Percentiles rank a stretch among this genome's conserved stretches.
Evolutionary conservation across 2,329 filamentous ascomycete genomes (phyloP).

Genomic region (Uncinocarpus reesii): DNA sequence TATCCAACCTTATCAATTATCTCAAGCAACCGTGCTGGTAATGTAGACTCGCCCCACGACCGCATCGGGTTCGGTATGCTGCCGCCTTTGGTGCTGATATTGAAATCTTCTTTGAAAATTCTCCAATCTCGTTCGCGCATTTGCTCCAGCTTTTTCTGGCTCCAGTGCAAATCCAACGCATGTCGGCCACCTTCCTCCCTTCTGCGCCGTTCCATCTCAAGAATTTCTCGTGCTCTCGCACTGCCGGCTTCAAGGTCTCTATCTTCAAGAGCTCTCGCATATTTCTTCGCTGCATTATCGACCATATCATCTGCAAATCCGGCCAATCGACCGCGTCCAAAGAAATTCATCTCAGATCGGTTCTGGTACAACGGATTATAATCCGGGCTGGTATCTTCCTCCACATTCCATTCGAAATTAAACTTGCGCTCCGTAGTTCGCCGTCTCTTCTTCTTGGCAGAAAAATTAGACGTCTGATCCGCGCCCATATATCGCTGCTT

Average conservation of each 20-base stretch:
- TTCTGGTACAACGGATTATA: conserved; percentile 72
- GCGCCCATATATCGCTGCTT: conserved; percentile 83
- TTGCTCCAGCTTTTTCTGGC: conserved; percentile 78
- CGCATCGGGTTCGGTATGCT: conserved; percentile 93
- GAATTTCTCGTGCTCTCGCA: conserved; percentile 63
- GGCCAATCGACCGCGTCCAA: conserved; percentile 56
- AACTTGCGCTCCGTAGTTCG: conserved; percentile 93
- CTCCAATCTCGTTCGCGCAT: conserved; percentile 99
- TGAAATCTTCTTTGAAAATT: conserved; percentile 99
- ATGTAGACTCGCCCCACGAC: conserved; percentile 72
- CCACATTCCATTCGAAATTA: conserved; percentile 95
- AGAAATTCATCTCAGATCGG: conserved; percentile 57
- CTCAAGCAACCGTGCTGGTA: conserved; percentile 67
- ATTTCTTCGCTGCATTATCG: conserved; percentile 44
- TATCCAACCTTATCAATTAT: conserved; percentile 82
- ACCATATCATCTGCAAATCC: conserved; percentile 53
- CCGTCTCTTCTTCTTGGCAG: conserved; percentile 89
- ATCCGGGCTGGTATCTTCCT: conserved; percentile 80
- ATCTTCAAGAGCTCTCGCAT: conserved; percentile 60
- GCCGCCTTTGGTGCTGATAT: conserved; percentile 88
- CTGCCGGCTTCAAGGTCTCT: conserved; percentile 66
- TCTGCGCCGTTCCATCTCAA: conserved; percentile 73
- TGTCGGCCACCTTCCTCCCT: conserved; percentile 62
- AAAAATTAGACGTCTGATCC: conserved; percentile 81
- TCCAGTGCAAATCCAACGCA: conserved; percentile 86